A percentile compares a stretch with the other conserved stretches of the same genome.
phyloP scores from a whole-genome alignment of 768 basidiomycete species.

The Suillus clintonianus region DNA sequence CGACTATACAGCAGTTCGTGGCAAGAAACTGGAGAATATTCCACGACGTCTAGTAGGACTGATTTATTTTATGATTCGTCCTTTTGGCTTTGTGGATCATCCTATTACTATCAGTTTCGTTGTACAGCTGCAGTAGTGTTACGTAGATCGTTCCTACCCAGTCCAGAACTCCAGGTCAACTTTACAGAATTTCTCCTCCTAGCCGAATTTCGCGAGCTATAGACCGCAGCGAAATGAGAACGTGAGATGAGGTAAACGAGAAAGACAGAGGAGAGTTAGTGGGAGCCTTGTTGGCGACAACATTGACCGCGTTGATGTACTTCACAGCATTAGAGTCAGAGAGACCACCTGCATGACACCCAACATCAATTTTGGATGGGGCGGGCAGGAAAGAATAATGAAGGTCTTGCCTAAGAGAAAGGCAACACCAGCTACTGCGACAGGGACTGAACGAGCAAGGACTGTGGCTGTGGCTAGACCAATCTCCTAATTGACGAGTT shows the following conservation, averaged over 20 bases:
- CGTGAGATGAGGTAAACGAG: slow-evolving; percentile 43
- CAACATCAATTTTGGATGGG: background rate
- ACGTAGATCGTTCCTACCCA: no score
- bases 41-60: no score
- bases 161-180: no score
- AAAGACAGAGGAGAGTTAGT: slow-evolving; percentile 34
- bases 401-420: slow-evolving; percentile 46
- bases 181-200: no score
- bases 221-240: slow-evolving; percentile 54
- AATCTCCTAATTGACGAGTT: slow-evolving; percentile 42
- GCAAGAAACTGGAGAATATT: no score
- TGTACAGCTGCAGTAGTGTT: no score
- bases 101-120: no score
- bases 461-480: slow-evolving; percentile 48
- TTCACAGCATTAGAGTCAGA: slow-evolving; percentile 40
- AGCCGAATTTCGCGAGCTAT: no score
- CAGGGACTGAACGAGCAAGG: slow-evolving; percentile 46
- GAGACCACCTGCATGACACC: slow-evolving; percentile 40
- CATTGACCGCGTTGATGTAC: slow-evolving; percentile 45
- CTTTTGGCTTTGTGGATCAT: no score
- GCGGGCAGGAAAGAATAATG: background rate
- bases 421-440: slow-evolving; percentile 47
- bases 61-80: no score
- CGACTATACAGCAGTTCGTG: no score
- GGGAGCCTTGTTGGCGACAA: slow-evolving; percentile 35